Evolutionary conservation across 805 yeast species (phyloP), one percentile per base, ranked within the genome.

Genomic region (Spencermartinsiella europaea): DNA sequence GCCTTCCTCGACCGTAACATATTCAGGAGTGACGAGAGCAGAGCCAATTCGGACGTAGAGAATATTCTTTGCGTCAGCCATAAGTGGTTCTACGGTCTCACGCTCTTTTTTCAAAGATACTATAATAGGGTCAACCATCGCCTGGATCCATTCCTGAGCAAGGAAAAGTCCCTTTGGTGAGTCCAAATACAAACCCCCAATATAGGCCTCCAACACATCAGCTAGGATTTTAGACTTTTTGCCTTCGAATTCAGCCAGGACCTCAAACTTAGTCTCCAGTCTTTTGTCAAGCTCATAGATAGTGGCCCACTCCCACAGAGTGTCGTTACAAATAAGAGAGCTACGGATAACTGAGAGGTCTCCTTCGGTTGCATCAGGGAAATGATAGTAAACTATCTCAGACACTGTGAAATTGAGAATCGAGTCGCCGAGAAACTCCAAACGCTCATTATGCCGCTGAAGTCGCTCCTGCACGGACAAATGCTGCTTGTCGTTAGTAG

Each of bases 341-440:
- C 89, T 72, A 58, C 98, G 76, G 42, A 85, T 66, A 36, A 72
- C 73, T 0, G 96, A 80, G 51, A 91, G 65, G 34, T 79, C 81
- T 33, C 98, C 98, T 70, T 93, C 98, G 20, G 79, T 69, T 38
- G 81, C 82, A 38, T 72, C 66, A 0, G 95, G 93, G 56, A 83
- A 85, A 46, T 74, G 65, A 21, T 76, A 72, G 57, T 74, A 88
- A 15, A 87, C 70, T 36, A 90, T 72, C 48, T 76, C 68, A 0
- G 96, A 83, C 45, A 85, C 80, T n/a, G 82, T 69, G 45, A 75
- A 76, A 59, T 86, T 85, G 49, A 91, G 68, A 17, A 88, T 76
- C 0, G 97, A 81, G 67, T 91, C 98, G 14, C 98, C 98, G 38
- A 87, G 68, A 60, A 88, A 91, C 67, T 91, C 98, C 19, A 89